Evolutionary conservation across 2,329 filamentous ascomycete genomes (phyloP).

Genomic region (Aspergillus costaricaensis): DNA sequence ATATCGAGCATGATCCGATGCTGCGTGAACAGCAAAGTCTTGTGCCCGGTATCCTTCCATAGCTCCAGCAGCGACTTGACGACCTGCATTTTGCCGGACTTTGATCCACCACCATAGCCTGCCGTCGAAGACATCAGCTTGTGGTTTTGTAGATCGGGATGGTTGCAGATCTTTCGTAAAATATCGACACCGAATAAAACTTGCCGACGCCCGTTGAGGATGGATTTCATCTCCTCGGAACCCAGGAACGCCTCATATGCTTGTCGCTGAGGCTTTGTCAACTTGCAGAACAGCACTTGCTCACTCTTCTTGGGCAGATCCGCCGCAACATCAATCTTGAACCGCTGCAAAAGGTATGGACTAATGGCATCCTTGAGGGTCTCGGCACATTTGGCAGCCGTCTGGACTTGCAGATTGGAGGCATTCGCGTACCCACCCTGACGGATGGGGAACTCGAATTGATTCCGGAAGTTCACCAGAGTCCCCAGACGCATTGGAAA

Average conservation of each 20-base stretch:
- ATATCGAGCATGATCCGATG: conserved; percentile 95
- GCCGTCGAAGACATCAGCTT: conserved; percentile 59
- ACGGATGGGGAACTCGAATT: conserved; percentile 92
- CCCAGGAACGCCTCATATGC: conserved; percentile 79
- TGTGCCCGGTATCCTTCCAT: conserved; percentile 92
- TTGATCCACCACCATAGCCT: conserved; percentile 72
- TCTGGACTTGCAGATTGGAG: conserved; percentile 90
- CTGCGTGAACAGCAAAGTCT: conserved; percentile 89
- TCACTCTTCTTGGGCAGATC: conserved; percentile 95
- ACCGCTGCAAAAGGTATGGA: conserved; percentile 85
- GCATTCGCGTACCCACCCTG: conserved; percentile 94
- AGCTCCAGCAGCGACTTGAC: conserved; percentile 82
- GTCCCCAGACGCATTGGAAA: conserved; percentile 95
- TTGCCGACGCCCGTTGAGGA: conserved; percentile 72
- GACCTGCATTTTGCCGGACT: conserved; percentile 95
- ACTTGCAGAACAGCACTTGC: conserved; percentile 91
- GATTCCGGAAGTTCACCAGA: conserved; percentile 81
- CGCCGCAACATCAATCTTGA: conserved; percentile 90
- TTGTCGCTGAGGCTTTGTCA: conserved; percentile 75
- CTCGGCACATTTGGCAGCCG: conserved; percentile 89
- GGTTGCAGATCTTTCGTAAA: conserved; percentile 94
- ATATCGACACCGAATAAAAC: conserved; percentile 89
- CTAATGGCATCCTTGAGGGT: conserved; percentile 92
- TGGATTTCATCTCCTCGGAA: conserved; percentile 83
- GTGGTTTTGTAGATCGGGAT: conserved; percentile 82